Conservation (phyloP, 1,284 basidiomycete species). For the Rhodotorula sp. region DNA sequence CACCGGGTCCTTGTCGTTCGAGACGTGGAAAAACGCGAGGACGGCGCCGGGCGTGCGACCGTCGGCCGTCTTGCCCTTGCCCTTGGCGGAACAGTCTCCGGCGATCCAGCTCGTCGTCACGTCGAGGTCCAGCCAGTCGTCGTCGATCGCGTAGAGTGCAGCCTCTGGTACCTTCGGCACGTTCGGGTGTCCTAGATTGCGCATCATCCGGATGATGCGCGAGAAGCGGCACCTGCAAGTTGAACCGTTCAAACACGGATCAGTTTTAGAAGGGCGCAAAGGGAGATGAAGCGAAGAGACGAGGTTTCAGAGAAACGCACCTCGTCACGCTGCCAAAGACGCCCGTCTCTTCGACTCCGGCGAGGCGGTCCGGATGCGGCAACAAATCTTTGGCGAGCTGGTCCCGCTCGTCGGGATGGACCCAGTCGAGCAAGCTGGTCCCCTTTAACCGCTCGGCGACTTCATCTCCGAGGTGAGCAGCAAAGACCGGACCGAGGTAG, state of each 20-base stretch:
- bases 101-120: slow-evolving; percentile 91
- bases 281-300: too few species aligned
- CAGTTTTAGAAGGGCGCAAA: background rate
- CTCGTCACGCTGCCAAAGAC: slow-evolving; percentile 89
- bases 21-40: slow-evolving; percentile 91
- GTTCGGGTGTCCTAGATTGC: slow-evolving; percentile 50
- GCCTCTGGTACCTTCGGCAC: slow-evolving; percentile 46
- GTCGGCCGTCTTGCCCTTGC: background rate
- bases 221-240: slow-evolving; percentile 54
- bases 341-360: slow-evolving; percentile 73
- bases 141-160: slow-evolving; percentile 24
- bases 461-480: slow-evolving; percentile 64
- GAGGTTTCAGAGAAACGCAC: slow-evolving; percentile 52
- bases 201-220: slow-evolving; percentile 52
- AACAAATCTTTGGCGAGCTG: slow-evolving; percentile 46
- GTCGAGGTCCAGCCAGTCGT: slow-evolving; percentile 79
- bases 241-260: background rate
- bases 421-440: slow-evolving; percentile 74
- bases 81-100: slow-evolving; percentile 12
- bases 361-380: slow-evolving; percentile 60
- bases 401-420: slow-evolving; percentile 82
- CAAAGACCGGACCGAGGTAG: slow-evolving; percentile 83
- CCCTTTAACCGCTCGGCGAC: slow-evolving; percentile 69
- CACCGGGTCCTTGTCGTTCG: slow-evolving; percentile 59
- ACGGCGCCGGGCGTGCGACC: slow-evolving; percentile 65